A percentile compares a stretch with the other conserved stretches of the same genome.
These are phyloP conservation scores for Phialophora verrucosa DNA, from an alignment of 2,329 filamentous ascomycete genomes.

Conservation along the genomic window DNA sequence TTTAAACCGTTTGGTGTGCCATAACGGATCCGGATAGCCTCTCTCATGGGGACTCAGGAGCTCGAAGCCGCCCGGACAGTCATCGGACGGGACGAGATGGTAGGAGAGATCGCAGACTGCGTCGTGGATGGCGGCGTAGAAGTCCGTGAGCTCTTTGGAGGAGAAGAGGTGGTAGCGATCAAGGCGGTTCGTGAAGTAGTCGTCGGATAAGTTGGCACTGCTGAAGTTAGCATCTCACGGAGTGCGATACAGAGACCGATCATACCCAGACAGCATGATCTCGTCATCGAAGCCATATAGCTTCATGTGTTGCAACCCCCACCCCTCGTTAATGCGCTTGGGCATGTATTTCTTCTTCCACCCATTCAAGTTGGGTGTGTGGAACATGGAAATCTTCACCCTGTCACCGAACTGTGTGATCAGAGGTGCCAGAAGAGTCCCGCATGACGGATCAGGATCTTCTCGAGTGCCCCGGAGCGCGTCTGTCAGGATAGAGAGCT, in stretches of 20 bases:
- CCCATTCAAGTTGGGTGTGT: conserved; percentile 93
- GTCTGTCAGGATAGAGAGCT: conserved; percentile 88
- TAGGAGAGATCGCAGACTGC: conserved; percentile 83
- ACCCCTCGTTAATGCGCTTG: conserved; percentile 92
- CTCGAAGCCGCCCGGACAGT: conserved; percentile 63
- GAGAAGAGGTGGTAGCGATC: conserved; percentile 93
- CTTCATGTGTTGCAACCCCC: conserved; percentile 99
- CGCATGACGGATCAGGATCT: conserved; percentile 81
- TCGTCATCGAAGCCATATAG: conserved; percentile 95
- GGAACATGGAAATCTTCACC: conserved; percentile 95
- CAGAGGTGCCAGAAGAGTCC: conserved; percentile 84
- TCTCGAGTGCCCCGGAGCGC: conserved; percentile 90
- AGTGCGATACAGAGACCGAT: neutral
- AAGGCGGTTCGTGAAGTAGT: conserved; percentile 96
- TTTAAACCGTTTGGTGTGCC: conserved; percentile 61
- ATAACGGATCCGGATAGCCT: conserved; percentile 39
- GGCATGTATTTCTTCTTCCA: conserved; percentile 82
- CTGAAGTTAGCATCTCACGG: conserved; percentile 16
- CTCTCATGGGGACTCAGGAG: conserved; percentile 46
- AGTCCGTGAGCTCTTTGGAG: conserved; percentile 77
- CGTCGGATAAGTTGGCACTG: conserved; percentile 83
- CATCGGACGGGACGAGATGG: conserved; percentile 65
- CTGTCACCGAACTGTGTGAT: conserved; percentile 83
- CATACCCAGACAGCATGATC: conserved; percentile 86
- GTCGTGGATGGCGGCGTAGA: conserved; percentile 78